Evolutionary conservation across 2,329 filamentous ascomycete species (phyloP).

Genomic region (Aschersonia sp.): DNA sequence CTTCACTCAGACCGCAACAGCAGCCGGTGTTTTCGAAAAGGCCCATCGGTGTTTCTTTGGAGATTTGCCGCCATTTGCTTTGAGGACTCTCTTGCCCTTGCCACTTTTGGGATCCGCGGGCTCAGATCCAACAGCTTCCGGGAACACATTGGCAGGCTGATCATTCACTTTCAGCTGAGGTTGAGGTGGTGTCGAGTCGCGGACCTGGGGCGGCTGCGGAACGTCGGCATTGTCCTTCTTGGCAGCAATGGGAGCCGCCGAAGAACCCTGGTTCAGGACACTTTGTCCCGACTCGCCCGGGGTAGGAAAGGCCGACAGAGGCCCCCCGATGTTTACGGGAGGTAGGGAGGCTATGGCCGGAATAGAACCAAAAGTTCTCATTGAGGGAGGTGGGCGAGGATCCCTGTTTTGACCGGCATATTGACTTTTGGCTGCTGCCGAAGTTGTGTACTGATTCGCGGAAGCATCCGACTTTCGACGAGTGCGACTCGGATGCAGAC

Average conservation of each 20-base stretch:
- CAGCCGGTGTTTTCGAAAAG: neutral
- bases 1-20: neutral
- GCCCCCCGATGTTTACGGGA: neutral
- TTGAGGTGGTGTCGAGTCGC: neutral
- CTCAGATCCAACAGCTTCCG: neutral
- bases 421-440: constrained; percentile 6
- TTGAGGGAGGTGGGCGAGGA: constrained; percentile 15
- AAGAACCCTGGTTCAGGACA: no score
- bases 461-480: constrained; percentile 17
- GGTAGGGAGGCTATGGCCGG: constrained; percentile 2
- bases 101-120: neutral
- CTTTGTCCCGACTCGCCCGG: no score
- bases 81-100: neutral
- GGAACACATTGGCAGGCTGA: neutral
- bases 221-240: no score
- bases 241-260: no score
- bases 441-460: constrained; percentile 7
- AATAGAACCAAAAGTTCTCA: constrained; percentile 15
- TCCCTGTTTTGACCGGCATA: constrained; percentile 7
- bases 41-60: neutral
- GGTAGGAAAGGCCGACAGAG: neutral
- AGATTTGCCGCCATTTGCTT: neutral
- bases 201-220: no score
- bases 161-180: neutral
- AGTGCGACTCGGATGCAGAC: constrained; percentile 13